Evolutionary conservation across 768 basidiomycete genomes (phyloP).

Genomic region (Russula sp.): DNA sequence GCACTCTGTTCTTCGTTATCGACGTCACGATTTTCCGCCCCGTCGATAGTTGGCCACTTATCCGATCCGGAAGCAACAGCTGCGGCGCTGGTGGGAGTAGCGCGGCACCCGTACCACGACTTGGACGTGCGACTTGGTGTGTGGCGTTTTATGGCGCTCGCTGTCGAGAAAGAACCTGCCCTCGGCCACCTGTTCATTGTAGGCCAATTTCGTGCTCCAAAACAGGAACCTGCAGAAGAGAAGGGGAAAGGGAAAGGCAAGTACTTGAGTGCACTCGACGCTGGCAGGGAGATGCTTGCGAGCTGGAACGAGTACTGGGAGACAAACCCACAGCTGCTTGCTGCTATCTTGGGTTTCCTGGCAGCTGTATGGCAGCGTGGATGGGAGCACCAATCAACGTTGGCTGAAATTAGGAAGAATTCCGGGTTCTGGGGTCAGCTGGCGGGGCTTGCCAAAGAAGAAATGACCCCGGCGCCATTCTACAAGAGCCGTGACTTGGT

Average conservation of each 20-base stretch:
- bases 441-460: conserved; percentile 52
- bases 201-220: conserved; percentile 55
- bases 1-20: conserved; percentile 62
- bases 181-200: conserved; percentile 71
- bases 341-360: conserved; percentile 68
- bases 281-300: conserved; percentile 57
- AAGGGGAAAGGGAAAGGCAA: conserved; percentile 31
- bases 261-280: conserved; percentile 51
- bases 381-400: conserved; percentile 55
- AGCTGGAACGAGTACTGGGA: conserved; percentile 75
- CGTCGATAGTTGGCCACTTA: conserved; percentile 72
- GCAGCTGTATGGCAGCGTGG: conserved; percentile 75
- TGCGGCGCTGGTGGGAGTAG: conserved; percentile 56
- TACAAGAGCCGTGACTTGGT: conserved; percentile 48
- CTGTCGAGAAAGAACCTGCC: conserved; percentile 82
- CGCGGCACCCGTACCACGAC: conserved; percentile 77
- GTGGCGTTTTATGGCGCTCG: conserved; percentile 78
- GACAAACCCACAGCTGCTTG: conserved; percentile 65
- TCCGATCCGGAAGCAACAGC: conserved; percentile 70
- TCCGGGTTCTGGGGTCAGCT: conserved; percentile 65
- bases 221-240: conserved; percentile 31
- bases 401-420: conserved; percentile 51
- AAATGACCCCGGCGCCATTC: conserved; percentile 69
- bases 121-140: conserved; percentile 60
- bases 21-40: conserved; percentile 48